These are phyloP conservation scores for Pseudopithomyces maydicus DNA, from an alignment of 2,329 filamentous ascomycete species.

Conservation along the genomic window DNA sequence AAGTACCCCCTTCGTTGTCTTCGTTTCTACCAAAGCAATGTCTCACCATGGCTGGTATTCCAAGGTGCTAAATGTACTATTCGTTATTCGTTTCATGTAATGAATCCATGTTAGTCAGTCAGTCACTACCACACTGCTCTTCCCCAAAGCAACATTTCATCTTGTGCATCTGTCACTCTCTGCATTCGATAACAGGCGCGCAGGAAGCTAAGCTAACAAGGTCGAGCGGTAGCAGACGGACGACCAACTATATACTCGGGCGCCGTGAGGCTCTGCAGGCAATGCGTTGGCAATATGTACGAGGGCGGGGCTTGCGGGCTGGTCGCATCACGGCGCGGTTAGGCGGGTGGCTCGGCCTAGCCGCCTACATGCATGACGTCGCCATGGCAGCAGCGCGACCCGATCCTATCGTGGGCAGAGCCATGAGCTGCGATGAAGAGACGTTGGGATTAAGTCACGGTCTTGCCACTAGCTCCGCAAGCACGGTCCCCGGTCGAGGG, in stretches of 20 bases:
- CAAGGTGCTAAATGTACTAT: no score
- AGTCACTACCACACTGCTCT: no score
- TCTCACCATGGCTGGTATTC: no score
- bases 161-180: no score
- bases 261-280: not conserved
- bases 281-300: constrained; percentile 12
- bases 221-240: not conserved
- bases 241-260: not conserved
- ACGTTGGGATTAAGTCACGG: constrained; percentile 15
- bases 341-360: not conserved
- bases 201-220: no score
- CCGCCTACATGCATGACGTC: not conserved
- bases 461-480: constrained; percentile 13
- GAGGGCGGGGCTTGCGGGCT: constrained; percentile 15
- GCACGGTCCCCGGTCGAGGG: constrained; percentile 8
- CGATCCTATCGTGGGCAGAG: not conserved
- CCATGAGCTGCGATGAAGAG: not conserved
- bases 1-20: no score
- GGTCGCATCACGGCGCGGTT: not conserved
- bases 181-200: no score
- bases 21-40: no score
- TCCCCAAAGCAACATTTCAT: no score
- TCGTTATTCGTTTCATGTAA: no score
- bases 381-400: not conserved
- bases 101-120: no score